Evolutionary conservation across 2,329 filamentous ascomycete genomes (phyloP), one percentile per base, ranked within the genome.

Genomic region (Thyridium curvatum): DNA sequence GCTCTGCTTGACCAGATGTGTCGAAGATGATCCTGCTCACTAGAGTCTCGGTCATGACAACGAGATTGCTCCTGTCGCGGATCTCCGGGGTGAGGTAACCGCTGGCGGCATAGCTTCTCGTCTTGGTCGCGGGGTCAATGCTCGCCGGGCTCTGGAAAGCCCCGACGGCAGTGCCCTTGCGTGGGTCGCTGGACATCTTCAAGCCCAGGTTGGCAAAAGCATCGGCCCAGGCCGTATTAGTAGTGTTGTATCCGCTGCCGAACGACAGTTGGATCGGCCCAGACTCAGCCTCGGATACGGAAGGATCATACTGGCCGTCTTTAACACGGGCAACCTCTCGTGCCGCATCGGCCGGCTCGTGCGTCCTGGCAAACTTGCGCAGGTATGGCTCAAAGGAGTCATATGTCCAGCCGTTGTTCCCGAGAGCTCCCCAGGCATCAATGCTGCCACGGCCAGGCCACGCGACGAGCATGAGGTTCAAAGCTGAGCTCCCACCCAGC

Each of bases 401-500:
- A 32, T 44, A 54, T 16, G 46, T 41, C 55, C 55, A 58, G 29
- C 46, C 49, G 1, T 41, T 30, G 41, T 56, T 56, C 10, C 53
- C 52, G 8, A 56, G 41, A 16, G 46, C 45, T 5, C 43, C 53
- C 54, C 54, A 58, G 8, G 51, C 42, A 29, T 58, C 51, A 21
- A 58, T 48, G 30, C 46, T 49, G 13, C 43, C 50, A 14, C 43
- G 49, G 8, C 49, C 48, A 2, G 54, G 53, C 32, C 51, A 55
- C 12, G 54, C 31, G 29, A 52, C 32, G 35, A 75, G 71, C 71
- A 79, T 73, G 45, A 72, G 74, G 46, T 81, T 80, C 35, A 82
- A 65, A 0, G 72, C 72, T 13, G 69, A 74, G 7, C 79, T 78
- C 7, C 82, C 82, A 14, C 82, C 82, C 0, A 86, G 64, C 1